Base-by-base conservation (phyloP, 768 basidiomycete species). In the Leccinum aurantiacum region DNA sequence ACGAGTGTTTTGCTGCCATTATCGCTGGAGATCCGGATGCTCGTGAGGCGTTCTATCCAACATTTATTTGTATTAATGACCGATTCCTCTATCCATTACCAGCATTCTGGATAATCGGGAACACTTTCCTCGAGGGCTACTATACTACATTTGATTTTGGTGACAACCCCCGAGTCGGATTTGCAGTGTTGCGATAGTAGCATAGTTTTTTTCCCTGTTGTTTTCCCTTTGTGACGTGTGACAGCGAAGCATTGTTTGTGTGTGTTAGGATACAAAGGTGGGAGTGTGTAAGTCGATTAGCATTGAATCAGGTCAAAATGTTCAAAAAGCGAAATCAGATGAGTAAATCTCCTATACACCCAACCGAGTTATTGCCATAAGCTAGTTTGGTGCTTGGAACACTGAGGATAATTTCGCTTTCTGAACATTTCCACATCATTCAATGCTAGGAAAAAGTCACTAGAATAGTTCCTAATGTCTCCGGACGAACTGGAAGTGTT, bases 401-500 rank as follows among this genome's bases (percentile, higher is more conserved):
- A 25, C 25, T 25, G 25, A 25, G 25, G 25, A 25, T 25, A 25
- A 25, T 25, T 25, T 25, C 25, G 25, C 25, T 25, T 25, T 25
- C 4, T 25, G 25, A 25, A 25, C 25, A 25, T 25, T 25, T 25
- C 25, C 25, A 25, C 25, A 25, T 25, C 25, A 25, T 25, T 25
- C 25, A 25, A 25, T 25, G 25, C 25, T 25, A 25, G 25, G 4
- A 25, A 25, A 25, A 25, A 25, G 25, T 25, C 25, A 25, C 25
- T 25, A 25, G 25, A 25, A 25, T 25, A 25, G 25, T 25, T 25
- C 25, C 25, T 25, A 25, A 25, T 25, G 25, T 25, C 25, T 25
- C 25, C 85, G 0, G 93, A 95, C 53, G 90, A 92, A 66, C 70
- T 93, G 31, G 93, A 95, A 63, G 73, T 85, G 6, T 69, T 93